Evolutionary conservation across 306 rosid species (phyloP).

Genomic region (Canavalia ensiformis): DNA sequence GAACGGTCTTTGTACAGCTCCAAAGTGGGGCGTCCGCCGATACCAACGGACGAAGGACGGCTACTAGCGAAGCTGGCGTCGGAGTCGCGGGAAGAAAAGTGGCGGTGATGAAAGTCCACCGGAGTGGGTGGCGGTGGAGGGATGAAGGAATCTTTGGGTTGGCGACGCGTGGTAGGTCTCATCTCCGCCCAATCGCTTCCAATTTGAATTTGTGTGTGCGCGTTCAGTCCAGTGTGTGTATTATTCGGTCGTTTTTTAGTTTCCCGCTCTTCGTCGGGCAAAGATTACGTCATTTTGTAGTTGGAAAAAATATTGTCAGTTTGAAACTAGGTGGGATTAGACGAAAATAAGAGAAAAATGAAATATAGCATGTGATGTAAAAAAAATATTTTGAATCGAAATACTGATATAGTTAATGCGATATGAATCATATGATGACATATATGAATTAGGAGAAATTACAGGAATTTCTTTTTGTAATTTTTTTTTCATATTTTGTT

Average conservation of each 20-base stretch:
- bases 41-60: slow-evolving; percentile 81
- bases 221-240: too few species aligned
- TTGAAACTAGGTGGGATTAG: too few species aligned
- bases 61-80: slow-evolving; percentile 88
- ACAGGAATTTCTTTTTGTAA: too few species aligned
- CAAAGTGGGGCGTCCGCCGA: slow-evolving; percentile 53
- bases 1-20: slow-evolving; percentile 89
- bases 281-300: too few species aligned
- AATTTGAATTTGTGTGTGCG: neutral
- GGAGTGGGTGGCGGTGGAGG: slow-evolving; percentile 67
- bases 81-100: slow-evolving; percentile 69
- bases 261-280: neutral
- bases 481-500: too few species aligned
- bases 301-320: too few species aligned
- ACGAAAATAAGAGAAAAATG: too few species aligned
- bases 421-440: too few species aligned
- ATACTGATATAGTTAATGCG: too few species aligned
- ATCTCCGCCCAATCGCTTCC: slow-evolving; percentile 40
- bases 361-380: too few species aligned
- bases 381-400: too few species aligned
- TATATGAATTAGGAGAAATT: too few species aligned
- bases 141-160: slow-evolving; percentile 61
- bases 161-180: slow-evolving; percentile 67
- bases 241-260: neutral
- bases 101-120: slow-evolving; percentile 46